Conservation (phyloP, 345 rosid genomes). For the Eutrema japonicum region DNA sequence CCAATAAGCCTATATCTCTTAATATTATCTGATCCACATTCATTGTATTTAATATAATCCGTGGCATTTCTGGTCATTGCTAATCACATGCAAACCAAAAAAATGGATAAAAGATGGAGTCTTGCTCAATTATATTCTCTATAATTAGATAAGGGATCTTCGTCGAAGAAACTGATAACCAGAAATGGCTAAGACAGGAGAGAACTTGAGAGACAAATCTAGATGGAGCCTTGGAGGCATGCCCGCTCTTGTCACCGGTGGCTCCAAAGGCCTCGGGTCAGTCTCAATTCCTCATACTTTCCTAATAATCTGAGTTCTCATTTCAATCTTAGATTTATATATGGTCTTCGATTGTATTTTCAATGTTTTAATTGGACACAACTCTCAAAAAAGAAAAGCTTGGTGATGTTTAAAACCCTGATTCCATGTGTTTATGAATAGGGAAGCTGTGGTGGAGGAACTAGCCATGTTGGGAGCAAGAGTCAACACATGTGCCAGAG, state of each 20-base stretch:
- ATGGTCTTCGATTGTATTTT: neutral
- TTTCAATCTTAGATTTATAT: neutral
- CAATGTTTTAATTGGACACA: too few relatives aligned
- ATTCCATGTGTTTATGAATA: slow-evolving; percentile 11
- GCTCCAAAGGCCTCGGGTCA: slow-evolving; percentile 43
- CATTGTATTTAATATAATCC: neutral
- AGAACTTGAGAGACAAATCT: slow-evolving; percentile 5
- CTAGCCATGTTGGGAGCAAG: slow-evolving; percentile 37
- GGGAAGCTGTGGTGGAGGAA: slow-evolving; percentile 44
- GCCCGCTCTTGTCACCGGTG: slow-evolving; percentile 44
- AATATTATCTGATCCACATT: neutral
- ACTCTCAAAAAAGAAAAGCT: neutral
- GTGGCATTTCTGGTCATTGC: slow-evolving; percentile 3
- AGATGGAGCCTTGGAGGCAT: slow-evolving; percentile 40
- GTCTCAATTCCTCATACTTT: neutral
- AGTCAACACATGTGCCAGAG: slow-evolving; percentile 42
- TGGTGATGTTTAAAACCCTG: neutral
- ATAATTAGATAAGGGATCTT: slow-evolving; percentile 12
- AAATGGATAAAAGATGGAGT: slow-evolving; percentile 52
- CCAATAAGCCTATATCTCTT: too few relatives aligned
- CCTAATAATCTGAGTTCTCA: neutral
- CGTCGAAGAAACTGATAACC: neutral
- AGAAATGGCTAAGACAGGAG: neutral
- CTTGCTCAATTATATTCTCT: slow-evolving; percentile 3
- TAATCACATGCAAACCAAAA: neutral